A percentile compares a stretch with the other conserved stretches of the same genome.
Evolutionary conservation across 192 early-diverging fungal genomes (phyloP).

Genomic region (Backusella circina): DNA sequence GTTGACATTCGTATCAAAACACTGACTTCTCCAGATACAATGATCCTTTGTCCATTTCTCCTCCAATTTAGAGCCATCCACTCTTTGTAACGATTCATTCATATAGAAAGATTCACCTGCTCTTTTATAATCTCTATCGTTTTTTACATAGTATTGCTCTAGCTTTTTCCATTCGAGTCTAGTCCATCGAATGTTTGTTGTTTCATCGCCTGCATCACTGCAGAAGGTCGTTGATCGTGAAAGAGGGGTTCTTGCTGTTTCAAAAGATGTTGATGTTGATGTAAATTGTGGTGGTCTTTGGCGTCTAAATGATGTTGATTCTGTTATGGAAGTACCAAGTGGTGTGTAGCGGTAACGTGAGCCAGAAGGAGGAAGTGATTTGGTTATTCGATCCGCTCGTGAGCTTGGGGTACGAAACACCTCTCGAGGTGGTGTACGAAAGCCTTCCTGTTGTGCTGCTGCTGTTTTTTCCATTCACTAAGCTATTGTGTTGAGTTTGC

Average conservation of each 20-base stretch:
- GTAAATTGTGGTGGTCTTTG: background rate
- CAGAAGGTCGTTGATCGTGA: background rate
- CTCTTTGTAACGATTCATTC: background rate
- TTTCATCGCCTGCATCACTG: background rate
- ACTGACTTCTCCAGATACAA: background rate
- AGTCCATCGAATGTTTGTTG: background rate
- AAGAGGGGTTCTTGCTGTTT: background rate
- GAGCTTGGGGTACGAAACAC: background rate
- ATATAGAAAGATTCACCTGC: background rate
- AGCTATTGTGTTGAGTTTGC: background rate
- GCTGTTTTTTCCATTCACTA: background rate
- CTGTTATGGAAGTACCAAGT: background rate
- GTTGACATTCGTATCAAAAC: background rate
- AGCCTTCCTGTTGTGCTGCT: background rate
- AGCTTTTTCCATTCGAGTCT: background rate
- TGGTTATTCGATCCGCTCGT: background rate
- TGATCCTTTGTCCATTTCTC: background rate
- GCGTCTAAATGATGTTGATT: background rate
- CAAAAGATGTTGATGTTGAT: background rate
- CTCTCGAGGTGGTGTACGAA: background rate
- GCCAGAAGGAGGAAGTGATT: background rate
- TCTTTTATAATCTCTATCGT: background rate
- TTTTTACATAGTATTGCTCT: background rate
- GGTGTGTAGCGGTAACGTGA: background rate
- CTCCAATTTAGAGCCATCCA: background rate